Percentiles rank a stretch among this genome's conserved stretches.
Conservation (phyloP, 2,329 filamentous ascomycete genomes). For the Botrytis pseudocinerea region DNA sequence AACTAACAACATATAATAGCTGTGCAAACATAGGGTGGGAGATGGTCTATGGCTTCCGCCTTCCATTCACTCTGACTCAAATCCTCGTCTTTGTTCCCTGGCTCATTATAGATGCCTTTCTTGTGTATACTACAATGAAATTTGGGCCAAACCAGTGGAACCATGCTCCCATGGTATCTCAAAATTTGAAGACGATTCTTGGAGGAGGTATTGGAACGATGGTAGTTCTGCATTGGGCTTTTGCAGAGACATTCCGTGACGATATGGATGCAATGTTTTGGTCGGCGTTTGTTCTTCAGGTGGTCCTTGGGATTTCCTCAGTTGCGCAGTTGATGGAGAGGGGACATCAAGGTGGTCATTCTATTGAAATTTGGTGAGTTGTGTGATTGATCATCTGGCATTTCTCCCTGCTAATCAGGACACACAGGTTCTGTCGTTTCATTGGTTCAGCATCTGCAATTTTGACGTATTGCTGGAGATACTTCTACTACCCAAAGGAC, state of each 20-base stretch:
- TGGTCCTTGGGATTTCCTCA: background rate
- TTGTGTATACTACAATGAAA: background rate
- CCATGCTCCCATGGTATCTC: background rate
- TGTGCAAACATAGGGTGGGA: background rate
- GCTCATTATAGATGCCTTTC: background rate
- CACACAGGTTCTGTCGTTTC: background rate
- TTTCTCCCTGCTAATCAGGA: background rate
- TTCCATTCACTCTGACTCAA: background rate
- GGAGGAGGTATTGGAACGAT: background rate
- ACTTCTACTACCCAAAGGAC: background rate
- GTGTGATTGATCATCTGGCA: too few species aligned
- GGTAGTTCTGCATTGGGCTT: background rate
- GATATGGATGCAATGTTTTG: background rate
- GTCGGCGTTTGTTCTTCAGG: background rate
- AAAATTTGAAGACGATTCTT: background rate
- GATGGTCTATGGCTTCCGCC: background rate
- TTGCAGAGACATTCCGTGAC: background rate
- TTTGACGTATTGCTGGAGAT: constrained; percentile 3
- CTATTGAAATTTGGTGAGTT: background rate
- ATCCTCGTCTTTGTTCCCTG: background rate
- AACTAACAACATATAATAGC: background rate
- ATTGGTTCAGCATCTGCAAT: background rate
- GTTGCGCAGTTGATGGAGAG: constrained; percentile 9
- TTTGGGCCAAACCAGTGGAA: background rate
- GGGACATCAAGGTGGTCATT: background rate